Base-by-base conservation (phyloP, 1,284 basidiomycete genomes). In the Marasmius tenuissimus region DNA sequence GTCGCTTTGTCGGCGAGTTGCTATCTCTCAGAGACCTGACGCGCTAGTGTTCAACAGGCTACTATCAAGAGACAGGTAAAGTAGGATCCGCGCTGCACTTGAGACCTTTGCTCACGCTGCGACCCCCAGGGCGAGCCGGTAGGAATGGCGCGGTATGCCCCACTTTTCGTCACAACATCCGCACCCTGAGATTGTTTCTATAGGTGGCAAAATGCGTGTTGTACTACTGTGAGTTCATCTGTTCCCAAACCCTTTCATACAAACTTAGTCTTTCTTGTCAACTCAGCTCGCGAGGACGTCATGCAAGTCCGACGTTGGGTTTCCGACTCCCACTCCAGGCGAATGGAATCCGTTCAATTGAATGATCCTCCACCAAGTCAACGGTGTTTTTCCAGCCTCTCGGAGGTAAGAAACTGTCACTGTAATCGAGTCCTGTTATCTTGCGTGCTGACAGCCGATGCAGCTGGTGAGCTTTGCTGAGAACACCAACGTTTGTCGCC, bases 51-150 rank as follows among this genome's bases (percentile, higher is more conserved):
- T 54, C 38, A 14, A 18, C 59, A 93, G 93, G 91, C 0, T 96
- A 89, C 73, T 96, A 96, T 71, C 94, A 96, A 71, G 93, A 96
- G 72, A 95, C 93, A 57, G 92, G 92, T 83, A 61, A 57, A 69
- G 52, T 45, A 48, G n/a, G 27, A 45, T 34, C 57, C 20, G 11
- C 18, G 58, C 8, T 18, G 20, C 33, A 40, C 2, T 34, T 51
- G 8, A 33, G 38, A 57, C 45, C 22, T 58, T 45, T 45, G 39
- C 18, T 45, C 34, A 67, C 12, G 65, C 50, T 9, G 10, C 34
- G 42, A 40, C 33, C 49, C 8, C 55, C 62, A 87, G 89, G 91
- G 38, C 81, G 93, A 62, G 94, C 91, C 48, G 94, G 93, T n/a
- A 81, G 94, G 59, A 93, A 96, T 72, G 91, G 91, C 42, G 75